Evolutionary conservation across 768 basidiomycete species (phyloP).

Genomic region (Gymnopilus junonius): DNA sequence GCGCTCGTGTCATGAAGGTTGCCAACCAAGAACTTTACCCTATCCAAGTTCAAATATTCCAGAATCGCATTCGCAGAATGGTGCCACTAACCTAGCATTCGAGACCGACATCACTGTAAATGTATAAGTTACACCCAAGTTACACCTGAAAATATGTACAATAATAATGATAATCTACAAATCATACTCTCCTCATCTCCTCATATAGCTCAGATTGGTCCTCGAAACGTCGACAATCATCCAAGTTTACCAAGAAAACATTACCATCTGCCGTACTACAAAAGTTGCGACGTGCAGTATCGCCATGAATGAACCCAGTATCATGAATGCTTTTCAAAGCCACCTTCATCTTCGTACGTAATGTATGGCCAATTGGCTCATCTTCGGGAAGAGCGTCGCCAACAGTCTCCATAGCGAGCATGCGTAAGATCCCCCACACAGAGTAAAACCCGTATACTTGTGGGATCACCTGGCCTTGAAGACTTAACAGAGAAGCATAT

Average conservation of each 20-base stretch:
- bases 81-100: no score
- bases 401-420: neutral
- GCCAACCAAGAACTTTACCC: no score
- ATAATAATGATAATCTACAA: no score
- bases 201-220: neutral
- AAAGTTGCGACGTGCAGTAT: neutral
- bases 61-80: no score
- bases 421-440: neutral
- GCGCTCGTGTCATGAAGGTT: no score
- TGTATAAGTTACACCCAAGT: no score
- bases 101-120: no score
- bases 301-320: neutral
- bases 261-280: neutral
- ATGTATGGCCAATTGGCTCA: neutral
- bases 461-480: neutral
- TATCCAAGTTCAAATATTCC: no score
- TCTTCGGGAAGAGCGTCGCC: neutral
- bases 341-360: neutral
- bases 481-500: neutral
- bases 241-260: neutral
- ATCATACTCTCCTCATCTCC: no score
- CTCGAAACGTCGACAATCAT: neutral
- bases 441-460: neutral
- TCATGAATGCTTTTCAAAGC: neutral
- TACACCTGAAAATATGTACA: no score